phyloP scores from a whole-genome alignment of 1,139 yeast genomes.

The Geotrichum bryndzae region DNA sequence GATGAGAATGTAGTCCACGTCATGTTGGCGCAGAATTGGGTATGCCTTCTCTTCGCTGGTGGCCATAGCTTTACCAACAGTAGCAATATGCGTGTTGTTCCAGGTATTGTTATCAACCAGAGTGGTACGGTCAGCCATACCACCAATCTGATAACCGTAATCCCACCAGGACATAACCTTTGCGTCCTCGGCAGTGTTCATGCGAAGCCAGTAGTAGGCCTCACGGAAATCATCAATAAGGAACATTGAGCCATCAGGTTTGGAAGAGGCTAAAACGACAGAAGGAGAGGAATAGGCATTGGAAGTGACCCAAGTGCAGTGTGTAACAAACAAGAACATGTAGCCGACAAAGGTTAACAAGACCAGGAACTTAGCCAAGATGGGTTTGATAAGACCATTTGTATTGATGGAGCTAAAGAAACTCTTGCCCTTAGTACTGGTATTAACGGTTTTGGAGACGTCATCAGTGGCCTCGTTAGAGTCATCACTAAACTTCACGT shows the following conservation, averaged over 20 bases:
- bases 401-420: constrained; percentile 18
- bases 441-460: constrained; percentile 6
- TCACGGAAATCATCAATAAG: constrained; percentile 97
- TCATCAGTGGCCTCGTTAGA: constrained; percentile 11
- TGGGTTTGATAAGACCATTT: constrained; percentile 29
- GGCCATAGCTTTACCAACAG: constrained; percentile 98
- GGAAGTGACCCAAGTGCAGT: constrained; percentile 96
- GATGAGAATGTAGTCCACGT: constrained; percentile 88
- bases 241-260: constrained; percentile 78
- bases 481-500: constrained; percentile 16
- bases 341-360: constrained; percentile 67
- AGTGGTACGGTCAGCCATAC: constrained; percentile 99
- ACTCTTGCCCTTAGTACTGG: constrained; percentile 18
- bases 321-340: constrained; percentile 77
- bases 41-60: constrained; percentile 84
- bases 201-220: constrained; percentile 97
- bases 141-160: constrained; percentile 98
- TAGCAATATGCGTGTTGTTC: constrained; percentile 99
- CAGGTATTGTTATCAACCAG: constrained; percentile 98
- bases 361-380: constrained; percentile 57
- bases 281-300: constrained; percentile 97
- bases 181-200: constrained; percentile 95
- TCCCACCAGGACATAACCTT: constrained; percentile 99
- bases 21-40: constrained; percentile 80
- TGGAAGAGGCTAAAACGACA: constrained; percentile 80